Conservation (phyloP, 495 filamentous ascomycete species). For the Penicillium salamii region DNA sequence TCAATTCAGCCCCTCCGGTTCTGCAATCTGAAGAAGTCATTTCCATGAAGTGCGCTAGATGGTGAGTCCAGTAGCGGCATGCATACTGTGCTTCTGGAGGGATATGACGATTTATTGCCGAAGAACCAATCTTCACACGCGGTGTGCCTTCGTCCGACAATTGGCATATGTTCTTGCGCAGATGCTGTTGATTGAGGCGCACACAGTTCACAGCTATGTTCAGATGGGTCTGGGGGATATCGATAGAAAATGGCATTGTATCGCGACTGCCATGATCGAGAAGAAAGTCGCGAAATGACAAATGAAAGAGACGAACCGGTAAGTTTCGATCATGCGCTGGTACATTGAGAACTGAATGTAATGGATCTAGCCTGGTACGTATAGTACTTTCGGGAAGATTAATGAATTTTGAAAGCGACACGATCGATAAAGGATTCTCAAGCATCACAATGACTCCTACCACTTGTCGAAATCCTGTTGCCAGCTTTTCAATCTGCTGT, state of each 20-base stretch:
- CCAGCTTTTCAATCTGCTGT: background rate
- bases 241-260: too few species aligned
- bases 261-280: background rate
- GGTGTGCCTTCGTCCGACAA: too few species aligned
- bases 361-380: background rate
- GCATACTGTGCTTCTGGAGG: constrained; percentile 29
- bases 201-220: too few species aligned
- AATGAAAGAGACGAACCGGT: background rate
- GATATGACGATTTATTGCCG: constrained; percentile 2
- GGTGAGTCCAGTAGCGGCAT: constrained; percentile 28
- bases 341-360: background rate
- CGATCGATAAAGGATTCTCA: constrained; percentile 8
- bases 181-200: too few species aligned
- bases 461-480: background rate
- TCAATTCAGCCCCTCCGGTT: background rate
- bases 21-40: background rate
- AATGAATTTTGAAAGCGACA: background rate
- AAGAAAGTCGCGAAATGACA: constrained; percentile 1
- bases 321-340: background rate
- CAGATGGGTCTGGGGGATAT: too few species aligned
- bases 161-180: too few species aligned
- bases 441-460: background rate
- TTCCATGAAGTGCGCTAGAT: constrained; percentile 19
- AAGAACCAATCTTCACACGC: too few species aligned
- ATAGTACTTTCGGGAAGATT: background rate